These are phyloP conservation scores for Mycosphaerella sp. DNA, from an alignment of 2,329 filamentous ascomycete genomes.

Conservation along the genomic window DNA sequence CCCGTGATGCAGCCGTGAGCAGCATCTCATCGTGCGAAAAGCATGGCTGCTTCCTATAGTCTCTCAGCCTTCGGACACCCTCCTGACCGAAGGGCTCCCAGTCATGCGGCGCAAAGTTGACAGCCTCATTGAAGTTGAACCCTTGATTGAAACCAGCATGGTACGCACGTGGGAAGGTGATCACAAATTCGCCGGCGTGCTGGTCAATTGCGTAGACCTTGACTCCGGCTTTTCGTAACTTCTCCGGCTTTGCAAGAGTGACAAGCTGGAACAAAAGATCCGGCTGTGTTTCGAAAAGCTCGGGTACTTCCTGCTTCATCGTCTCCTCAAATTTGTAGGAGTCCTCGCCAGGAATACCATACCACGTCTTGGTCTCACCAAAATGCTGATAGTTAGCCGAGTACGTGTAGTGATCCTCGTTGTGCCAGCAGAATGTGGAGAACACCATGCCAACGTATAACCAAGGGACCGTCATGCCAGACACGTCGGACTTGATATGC, in stretches of 20 bases:
- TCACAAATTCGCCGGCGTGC: constrained; percentile 87
- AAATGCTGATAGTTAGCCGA: constrained; percentile 99
- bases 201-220: constrained; percentile 94
- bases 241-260: constrained; percentile 89
- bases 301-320: constrained; percentile 91
- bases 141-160: constrained; percentile 97
- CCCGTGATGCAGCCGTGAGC: constrained; percentile 76
- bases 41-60: constrained; percentile 85
- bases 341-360: constrained; percentile 90
- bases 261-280: constrained; percentile 95
- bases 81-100: constrained; percentile 90
- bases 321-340: constrained; percentile 91
- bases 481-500: constrained; percentile 97
- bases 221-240: constrained; percentile 86
- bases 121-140: constrained; percentile 98
- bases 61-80: constrained; percentile 78
- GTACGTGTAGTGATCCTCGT: constrained; percentile 96
- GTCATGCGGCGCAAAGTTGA: constrained; percentile 91
- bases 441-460: constrained; percentile 99
- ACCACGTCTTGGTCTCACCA: constrained; percentile 98
- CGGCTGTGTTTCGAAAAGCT: constrained; percentile 93
- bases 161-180: constrained; percentile 95
- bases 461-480: constrained; percentile 99
- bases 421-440: constrained; percentile 99
- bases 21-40: constrained; percentile 96